Evolutionary conservation across 2,329 filamentous ascomycete species (phyloP), one percentile per base, ranked within the genome.

Genomic region (Neofusicoccum parvum): DNA sequence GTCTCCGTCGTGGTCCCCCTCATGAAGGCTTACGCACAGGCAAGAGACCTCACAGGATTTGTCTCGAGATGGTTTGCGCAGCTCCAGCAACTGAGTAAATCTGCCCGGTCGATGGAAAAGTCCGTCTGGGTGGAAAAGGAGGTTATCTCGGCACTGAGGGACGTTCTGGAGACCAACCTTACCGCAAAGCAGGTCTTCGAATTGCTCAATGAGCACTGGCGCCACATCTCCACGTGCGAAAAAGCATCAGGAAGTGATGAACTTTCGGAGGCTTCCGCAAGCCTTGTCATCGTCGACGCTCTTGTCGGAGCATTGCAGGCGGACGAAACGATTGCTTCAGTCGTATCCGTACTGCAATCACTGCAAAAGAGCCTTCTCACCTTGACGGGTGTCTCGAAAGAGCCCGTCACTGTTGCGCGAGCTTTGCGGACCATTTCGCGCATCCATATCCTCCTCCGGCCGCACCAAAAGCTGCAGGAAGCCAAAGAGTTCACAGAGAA

Each of bases 41-140:
- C 74, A 53, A 68, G 76, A 11, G 72, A 77, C 58, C 64, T 79
- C 5, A 62, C 73, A 6, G 75, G 75, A 7, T 78, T 77, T 66
- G 56, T 79, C 27, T 68, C 66, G n/a, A 68, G 69, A 60, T 79
- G 76, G 76, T 72, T 77, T 54, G 64, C 68, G 9, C 75, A 79
- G 50, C 70, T 79, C 0, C 67, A 68, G 36, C 69, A 20, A 10
- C 7, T 60, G 34, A 50, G 46, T 20, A 39, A 45, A 23, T 51
- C 53, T 5, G 32, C 34, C 14, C 36, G 11, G 3, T 46, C 56
- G 7, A 65, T 58, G 43, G 62, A 65, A 53, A 65, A 17, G 3
- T 64, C 70, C 14, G 69, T 78, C 12, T 78, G 76, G 76, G 70
- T 75, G 68, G 71, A 74, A 27, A 68, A 68, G 5, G 65, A 67